These are phyloP conservation scores for Sarocladiaceae sp. DNA, from an alignment of 2,329 filamentous ascomycete species.

Conservation along the genomic window DNA sequence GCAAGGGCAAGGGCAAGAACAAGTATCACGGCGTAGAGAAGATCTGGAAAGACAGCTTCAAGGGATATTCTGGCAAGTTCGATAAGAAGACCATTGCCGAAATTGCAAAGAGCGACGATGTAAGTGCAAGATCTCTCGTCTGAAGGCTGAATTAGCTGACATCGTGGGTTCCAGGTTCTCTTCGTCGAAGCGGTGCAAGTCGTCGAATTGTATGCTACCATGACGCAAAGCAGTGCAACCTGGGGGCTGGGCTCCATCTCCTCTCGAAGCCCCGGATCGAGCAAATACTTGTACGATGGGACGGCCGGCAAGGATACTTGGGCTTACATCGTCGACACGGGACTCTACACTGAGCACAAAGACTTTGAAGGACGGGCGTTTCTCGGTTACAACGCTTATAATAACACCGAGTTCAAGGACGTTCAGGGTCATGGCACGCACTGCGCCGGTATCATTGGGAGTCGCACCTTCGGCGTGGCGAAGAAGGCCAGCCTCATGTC, in stretches of 20 bases:
- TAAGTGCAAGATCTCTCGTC: neutral
- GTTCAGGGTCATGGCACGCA: conserved; percentile 41
- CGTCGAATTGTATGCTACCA: conserved; percentile 21
- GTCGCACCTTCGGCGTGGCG: conserved; percentile 37
- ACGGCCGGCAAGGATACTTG: conserved; percentile 35
- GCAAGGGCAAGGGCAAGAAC: neutral
- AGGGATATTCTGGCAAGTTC: conserved; percentile 39
- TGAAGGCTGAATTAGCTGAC: neutral
- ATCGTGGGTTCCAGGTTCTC: conserved; percentile 20
- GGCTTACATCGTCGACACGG: conserved; percentile 50
- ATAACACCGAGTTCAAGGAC: conserved; percentile 26
- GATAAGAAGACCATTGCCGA: conserved; percentile 19
- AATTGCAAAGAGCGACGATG: conserved; percentile 6
- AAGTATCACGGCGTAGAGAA: conserved; percentile 21
- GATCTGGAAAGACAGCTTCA: conserved; percentile 23
- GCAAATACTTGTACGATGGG: conserved; percentile 34
- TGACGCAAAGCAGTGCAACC: conserved; percentile 18
- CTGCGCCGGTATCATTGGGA: conserved; percentile 38
- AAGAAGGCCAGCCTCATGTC: conserved; percentile 35
- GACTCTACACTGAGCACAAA: conserved; percentile 39
- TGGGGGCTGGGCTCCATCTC: conserved; percentile 43
- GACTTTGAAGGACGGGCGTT: conserved; percentile 38
- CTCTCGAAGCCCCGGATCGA: conserved; percentile 25
- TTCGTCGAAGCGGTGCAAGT: conserved; percentile 25
- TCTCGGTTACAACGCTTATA: conserved; percentile 28